A percentile compares a stretch with the other conserved stretches of the same genome.
Evolutionary conservation across 495 filamentous ascomycete species (phyloP).

Genomic region (Terfezia boudieri): DNA sequence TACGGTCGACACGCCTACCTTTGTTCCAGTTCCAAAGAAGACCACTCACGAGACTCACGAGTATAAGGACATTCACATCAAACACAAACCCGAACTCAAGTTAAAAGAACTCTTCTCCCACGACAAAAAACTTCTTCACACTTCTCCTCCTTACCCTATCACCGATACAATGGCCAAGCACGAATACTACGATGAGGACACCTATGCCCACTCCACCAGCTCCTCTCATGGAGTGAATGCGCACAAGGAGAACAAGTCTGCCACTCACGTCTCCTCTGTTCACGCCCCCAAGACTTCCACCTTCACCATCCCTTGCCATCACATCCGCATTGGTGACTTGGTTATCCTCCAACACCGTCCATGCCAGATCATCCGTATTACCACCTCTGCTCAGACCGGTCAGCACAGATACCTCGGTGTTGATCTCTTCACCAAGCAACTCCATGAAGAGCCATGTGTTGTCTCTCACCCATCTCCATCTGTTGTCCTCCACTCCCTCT

Average conservation of each 20-base stretch:
- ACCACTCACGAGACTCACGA: background rate
- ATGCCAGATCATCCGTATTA: slow-evolving; percentile 99
- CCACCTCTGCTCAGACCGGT: slow-evolving; percentile 88
- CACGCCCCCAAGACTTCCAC: slow-evolving; percentile 40
- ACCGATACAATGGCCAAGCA: slow-evolving; percentile 18
- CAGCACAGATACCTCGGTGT: slow-evolving; percentile 99
- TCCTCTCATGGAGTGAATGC: background rate
- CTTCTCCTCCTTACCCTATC: slow-evolving; percentile 1
- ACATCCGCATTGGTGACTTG: slow-evolving; percentile 96
- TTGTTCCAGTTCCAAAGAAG: background rate
- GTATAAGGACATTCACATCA: slow-evolving; percentile 10
- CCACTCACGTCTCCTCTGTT: slow-evolving; percentile 20
- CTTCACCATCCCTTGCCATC: slow-evolving; percentile 96
- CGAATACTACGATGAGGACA: slow-evolving; percentile 10
- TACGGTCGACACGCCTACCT: background rate
- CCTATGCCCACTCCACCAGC: background rate
- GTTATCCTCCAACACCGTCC: slow-evolving; percentile 97
- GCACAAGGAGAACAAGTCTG: background rate
- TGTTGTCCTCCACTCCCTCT: slow-evolving; percentile 97
- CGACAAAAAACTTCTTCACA: slow-evolving; percentile 13
- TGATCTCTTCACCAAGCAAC: slow-evolving; percentile 98
- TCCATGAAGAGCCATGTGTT: slow-evolving; percentile 97
- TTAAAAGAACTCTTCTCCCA: too few relatives aligned
- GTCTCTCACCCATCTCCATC: slow-evolving; percentile 89
- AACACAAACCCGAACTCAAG: slow-evolving; percentile 10